Evolutionary conservation across 805 yeast genomes (phyloP).

Genomic region (Cyberlindnera mrakii): DNA sequence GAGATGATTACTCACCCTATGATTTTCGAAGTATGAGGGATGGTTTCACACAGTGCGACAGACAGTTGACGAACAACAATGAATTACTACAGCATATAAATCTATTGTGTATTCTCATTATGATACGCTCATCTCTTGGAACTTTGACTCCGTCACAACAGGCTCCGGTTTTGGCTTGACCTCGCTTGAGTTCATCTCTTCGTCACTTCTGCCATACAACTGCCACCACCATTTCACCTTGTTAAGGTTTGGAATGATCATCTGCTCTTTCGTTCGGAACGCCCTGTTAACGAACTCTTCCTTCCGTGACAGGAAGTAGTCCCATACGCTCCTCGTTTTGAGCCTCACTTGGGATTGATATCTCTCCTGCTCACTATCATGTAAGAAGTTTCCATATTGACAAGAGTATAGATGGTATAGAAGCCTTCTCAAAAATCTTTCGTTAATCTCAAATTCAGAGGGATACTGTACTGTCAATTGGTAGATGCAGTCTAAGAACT

Average conservation of each 20-base stretch:
- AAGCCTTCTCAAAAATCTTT: slow-evolving; percentile 75
- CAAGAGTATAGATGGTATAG: slow-evolving; percentile 88
- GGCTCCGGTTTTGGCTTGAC: not conserved
- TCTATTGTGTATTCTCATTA: not conserved
- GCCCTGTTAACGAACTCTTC: slow-evolving; percentile 57
- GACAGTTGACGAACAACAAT: no score
- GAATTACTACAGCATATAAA: no score
- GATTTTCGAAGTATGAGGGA: no score
- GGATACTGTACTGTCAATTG: slow-evolving; percentile 75
- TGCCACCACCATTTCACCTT: slow-evolving; percentile 88
- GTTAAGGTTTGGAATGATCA: slow-evolving; percentile 53
- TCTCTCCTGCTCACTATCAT: slow-evolving; percentile 66
- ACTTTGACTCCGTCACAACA: not conserved
- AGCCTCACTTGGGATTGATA: slow-evolving; percentile 31
- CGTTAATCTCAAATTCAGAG: slow-evolving; percentile 74
- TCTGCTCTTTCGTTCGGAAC: slow-evolving; percentile 29
- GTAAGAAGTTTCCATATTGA: slow-evolving; percentile 88
- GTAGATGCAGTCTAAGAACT: slow-evolving; percentile 83
- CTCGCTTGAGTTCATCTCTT: slow-evolving; percentile 46
- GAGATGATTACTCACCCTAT: no score
- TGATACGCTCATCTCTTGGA: slow-evolving; percentile 16
- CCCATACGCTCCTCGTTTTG: slow-evolving; percentile 83
- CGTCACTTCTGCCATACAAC: slow-evolving; percentile 68
- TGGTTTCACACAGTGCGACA: no score
- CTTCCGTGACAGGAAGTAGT: slow-evolving; percentile 75